Evolutionary conservation across 2,329 filamentous ascomycete genomes (phyloP), one percentile per base, ranked within the genome.

Genomic region (Colletotrichum plurivorum): DNA sequence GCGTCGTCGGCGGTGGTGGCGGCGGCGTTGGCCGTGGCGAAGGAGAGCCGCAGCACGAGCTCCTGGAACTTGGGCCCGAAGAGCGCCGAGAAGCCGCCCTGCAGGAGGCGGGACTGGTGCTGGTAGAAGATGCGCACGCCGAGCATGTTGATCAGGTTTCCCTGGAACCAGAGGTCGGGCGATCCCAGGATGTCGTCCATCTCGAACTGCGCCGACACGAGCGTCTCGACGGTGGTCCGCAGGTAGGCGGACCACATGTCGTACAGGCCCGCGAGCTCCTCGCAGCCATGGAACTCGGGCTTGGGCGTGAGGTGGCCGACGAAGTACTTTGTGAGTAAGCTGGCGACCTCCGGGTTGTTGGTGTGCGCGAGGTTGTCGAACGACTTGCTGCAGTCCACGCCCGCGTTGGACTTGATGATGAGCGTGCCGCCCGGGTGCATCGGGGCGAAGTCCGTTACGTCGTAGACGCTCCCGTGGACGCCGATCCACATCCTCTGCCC

Each of bases 321-420:
- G 62, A 87, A 87, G 73, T 88, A 88, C 57, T 87, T 87, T 2
- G 85, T 86, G 2, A 88, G 75, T 2, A 88, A 78, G 72, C 84
- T 87, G 12, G 81, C 79, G 0, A 88, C 85, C 71, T 88, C 85
- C 0, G 86, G 84, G 57, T 88, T 88, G 70, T 85, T 87, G 4
- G 85, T 86, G 72, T 88, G 86, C 0, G 84, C 85, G 3, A 88
- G 80, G 57, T 85, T 83, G 71, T 88, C 85, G 53, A 88, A 88
- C 0, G 85, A 84, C 70, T 82, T 80, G 5, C 82, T 81, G 70
- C 85, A 87, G 72, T 88, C 86, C 0, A 86, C 82, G 15, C 85
- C 85, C 0, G 85, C 85, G 66, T 87, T 87, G 3, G 83, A 86
- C 68, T 84, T 84, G 73, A 88, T 81, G 69, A 87, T 88, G 9